Evolutionary conservation across 305 asterid species (phyloP).

Genomic region (Fraxinus sp.): DNA sequence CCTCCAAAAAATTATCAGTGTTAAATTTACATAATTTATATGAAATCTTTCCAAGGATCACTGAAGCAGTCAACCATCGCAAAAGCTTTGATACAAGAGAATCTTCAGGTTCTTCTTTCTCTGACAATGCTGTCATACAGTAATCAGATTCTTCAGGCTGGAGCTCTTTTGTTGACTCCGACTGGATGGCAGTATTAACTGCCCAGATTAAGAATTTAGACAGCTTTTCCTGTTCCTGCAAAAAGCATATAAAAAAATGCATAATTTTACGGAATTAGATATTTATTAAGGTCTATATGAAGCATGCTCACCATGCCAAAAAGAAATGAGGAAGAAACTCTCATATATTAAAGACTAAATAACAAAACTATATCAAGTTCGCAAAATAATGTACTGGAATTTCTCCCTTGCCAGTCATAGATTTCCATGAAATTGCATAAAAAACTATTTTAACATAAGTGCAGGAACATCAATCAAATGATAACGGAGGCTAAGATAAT

Average conservation of each 20-base stretch:
- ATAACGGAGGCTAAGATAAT: not conserved
- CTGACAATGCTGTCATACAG: slow-evolving; percentile 25
- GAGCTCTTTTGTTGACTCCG: slow-evolving; percentile 34
- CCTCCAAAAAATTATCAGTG: slow-evolving; percentile 28
- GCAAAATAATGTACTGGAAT: not conserved
- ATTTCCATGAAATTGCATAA: not conserved
- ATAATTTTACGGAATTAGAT: slow-evolving; percentile 9
- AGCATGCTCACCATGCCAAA: not conserved
- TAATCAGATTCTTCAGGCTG: slow-evolving; percentile 35
- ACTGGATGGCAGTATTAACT: slow-evolving; percentile 53
- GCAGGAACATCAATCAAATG: not conserved
- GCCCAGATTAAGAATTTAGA: slow-evolving; percentile 67
- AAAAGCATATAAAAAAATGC: slow-evolving; percentile 5
- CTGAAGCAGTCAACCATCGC: slow-evolving; percentile 87
- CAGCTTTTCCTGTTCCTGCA: slow-evolving; percentile 62
- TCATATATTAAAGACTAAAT: not conserved
- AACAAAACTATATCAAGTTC: not conserved
- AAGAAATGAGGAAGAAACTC: not conserved
- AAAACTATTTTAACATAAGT: not conserved
- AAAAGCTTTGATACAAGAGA: slow-evolving; percentile 67
- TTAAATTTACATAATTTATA: slow-evolving; percentile 33
- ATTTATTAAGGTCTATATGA: not conserved
- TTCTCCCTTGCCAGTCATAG: not conserved
- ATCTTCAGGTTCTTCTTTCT: slow-evolving; percentile 39
- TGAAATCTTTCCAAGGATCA: slow-evolving; percentile 58